These are phyloP conservation scores for Mycena filopes DNA, from an alignment of 768 basidiomycete species.

Conservation along the genomic window DNA sequence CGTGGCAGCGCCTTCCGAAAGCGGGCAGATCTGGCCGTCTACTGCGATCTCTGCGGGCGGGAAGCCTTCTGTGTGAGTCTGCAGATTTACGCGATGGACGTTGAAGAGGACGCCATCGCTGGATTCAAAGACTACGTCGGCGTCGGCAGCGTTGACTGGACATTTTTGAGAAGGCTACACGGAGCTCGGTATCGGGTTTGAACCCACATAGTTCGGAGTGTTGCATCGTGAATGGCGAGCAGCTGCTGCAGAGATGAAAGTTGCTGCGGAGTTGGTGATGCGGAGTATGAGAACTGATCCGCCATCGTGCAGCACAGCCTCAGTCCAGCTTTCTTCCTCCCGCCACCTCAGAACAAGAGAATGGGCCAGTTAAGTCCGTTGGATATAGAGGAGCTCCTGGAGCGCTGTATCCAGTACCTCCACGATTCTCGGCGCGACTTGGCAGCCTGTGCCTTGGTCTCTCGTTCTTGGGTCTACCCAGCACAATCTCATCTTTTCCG, in stretches of 20 bases:
- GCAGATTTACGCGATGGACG: constrained; percentile 38
- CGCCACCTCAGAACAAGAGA: no score
- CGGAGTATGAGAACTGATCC: no score
- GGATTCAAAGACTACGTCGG: constrained; percentile 39
- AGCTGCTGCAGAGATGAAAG: no score
- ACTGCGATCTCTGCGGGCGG: constrained; percentile 36
- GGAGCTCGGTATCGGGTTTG: no score
- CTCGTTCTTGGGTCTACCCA: not conserved
- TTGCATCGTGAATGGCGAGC: no score
- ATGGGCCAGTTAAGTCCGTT: not conserved
- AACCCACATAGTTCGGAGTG: no score
- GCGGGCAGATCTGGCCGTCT: constrained; percentile 32
- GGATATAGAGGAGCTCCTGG: not conserved
- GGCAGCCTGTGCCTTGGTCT: not conserved
- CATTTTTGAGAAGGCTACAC: no score
- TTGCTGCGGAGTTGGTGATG: no score
- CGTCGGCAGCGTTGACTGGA: constrained; percentile 34
- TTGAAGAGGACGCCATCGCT: constrained; percentile 36
- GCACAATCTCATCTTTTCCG: not conserved
- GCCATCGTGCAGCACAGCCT: no score
- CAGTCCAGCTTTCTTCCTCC: no score
- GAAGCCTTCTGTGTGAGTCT: constrained; percentile 37
- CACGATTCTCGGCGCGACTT: not conserved
- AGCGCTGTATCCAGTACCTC: not conserved
- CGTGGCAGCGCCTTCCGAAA: constrained; percentile 36